phyloP scores from a whole-genome alignment of 805 yeast species.

The Pichia heedii region DNA sequence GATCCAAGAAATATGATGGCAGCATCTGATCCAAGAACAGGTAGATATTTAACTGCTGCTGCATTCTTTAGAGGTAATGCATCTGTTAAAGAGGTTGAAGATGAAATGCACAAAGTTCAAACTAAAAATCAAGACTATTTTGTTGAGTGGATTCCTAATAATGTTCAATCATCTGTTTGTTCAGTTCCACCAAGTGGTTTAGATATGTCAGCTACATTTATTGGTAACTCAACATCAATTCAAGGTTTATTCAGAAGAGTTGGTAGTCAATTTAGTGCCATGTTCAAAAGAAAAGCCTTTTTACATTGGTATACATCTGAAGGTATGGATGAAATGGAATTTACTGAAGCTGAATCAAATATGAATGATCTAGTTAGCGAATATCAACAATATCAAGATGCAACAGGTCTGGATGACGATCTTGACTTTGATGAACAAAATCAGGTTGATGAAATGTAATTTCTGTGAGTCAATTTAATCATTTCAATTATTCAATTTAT shows the following conservation, averaged over 20 bases:
- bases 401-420: constrained; percentile 68
- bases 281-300: constrained; percentile 92
- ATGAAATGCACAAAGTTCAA: constrained; percentile 81
- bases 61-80: constrained; percentile 93
- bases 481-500: too few relatives aligned
- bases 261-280: constrained; percentile 81
- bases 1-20: constrained; percentile 95
- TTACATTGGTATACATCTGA: constrained; percentile 93
- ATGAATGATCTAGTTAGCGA: constrained; percentile 84
- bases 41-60: constrained; percentile 87
- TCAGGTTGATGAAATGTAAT: constrained; percentile 5
- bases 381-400: constrained; percentile 86
- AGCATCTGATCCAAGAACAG: constrained; percentile 83
- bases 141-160: constrained; percentile 95
- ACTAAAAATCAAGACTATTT: constrained; percentile 73
- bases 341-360: constrained; percentile 88
- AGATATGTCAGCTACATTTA: constrained; percentile 86
- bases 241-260: constrained; percentile 86
- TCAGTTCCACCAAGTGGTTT: constrained; percentile 80
- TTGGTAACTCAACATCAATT: constrained; percentile 88
- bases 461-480: neutral
- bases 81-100: constrained; percentile 88
- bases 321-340: constrained; percentile 95
- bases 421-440: constrained; percentile 40
- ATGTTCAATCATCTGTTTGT: constrained; percentile 90